These are phyloP conservation scores for Taiwanofungus camphoratus DNA, from an alignment of 1,284 basidiomycete genomes.

Conservation along the genomic window DNA sequence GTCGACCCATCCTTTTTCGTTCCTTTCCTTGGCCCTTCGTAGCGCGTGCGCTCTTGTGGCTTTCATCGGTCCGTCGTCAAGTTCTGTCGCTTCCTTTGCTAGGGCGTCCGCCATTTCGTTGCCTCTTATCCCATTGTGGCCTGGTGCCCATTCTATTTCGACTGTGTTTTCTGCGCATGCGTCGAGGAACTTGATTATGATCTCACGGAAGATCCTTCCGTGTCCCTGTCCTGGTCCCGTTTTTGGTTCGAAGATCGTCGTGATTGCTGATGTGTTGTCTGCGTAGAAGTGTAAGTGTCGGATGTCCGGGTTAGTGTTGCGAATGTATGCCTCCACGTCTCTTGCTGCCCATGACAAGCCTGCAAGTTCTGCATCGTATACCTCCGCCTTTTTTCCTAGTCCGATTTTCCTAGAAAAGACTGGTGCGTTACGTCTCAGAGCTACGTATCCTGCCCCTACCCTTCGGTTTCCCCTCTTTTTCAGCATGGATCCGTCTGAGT, in stretches of 20 bases:
- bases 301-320: background rate
- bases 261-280: slow-evolving; percentile 2
- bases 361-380: slow-evolving; percentile 3
- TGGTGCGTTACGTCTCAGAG: background rate
- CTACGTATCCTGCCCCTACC: slow-evolving; percentile 1
- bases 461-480: background rate
- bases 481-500: slow-evolving; percentile 3
- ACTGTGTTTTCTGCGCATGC: slow-evolving; percentile 1
- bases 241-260: background rate
- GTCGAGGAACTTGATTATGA: background rate
- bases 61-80: background rate
- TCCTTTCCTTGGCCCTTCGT: slow-evolving; percentile 13
- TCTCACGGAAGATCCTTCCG: background rate
- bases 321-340: background rate
- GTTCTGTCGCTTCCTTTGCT: slow-evolving; percentile 21
- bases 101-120: slow-evolving; percentile 27
- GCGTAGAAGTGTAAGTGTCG: slow-evolving; percentile 4
- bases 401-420: background rate
- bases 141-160: slow-evolving; percentile 7
- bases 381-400: background rate
- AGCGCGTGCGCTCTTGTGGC: slow-evolving; percentile 7
- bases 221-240: background rate
- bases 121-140: slow-evolving; percentile 25
- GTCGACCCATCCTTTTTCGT: background rate
- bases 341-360: slow-evolving; percentile 5